Evolutionary conservation across 495 filamentous ascomycete species (phyloP).

Genomic region (Neurospora tetraspora): DNA sequence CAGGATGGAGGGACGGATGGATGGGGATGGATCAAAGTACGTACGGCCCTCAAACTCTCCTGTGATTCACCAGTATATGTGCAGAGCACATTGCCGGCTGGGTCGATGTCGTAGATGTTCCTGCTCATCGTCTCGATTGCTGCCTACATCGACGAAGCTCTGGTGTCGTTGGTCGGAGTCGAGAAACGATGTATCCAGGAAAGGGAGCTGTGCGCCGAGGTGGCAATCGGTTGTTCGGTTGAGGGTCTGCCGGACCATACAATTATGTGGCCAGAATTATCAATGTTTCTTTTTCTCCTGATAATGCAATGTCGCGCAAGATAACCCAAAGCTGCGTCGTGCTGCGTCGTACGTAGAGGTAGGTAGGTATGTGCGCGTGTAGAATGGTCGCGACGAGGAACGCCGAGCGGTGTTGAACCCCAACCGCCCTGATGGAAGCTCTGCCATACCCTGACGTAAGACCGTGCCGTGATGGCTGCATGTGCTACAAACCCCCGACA

Average conservation of each 20-base stretch:
- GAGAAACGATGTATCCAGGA: neutral
- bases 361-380: neutral
- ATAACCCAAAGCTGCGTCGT: neutral
- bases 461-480: neutral
- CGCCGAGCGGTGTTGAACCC: neutral
- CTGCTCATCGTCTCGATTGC: slow-evolving; percentile 15
- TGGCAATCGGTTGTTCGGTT: neutral
- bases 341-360: neutral
- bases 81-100: slow-evolving; percentile 27
- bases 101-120: slow-evolving; percentile 27
- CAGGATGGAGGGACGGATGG: neutral
- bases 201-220: neutral
- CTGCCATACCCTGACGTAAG: neutral
- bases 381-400: neutral
- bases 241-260: neutral
- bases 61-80: slow-evolving; percentile 20
- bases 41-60: slow-evolving; percentile 13
- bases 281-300: neutral
- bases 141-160: slow-evolving; percentile 6
- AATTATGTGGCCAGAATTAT: neutral
- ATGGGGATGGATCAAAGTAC: neutral
- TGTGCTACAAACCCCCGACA: neutral
- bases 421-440: neutral
- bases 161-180: neutral
- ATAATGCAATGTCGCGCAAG: neutral